Evolutionary conservation across 805 yeast genomes (phyloP).

Genomic region (Candida khao-thaluensis): DNA sequence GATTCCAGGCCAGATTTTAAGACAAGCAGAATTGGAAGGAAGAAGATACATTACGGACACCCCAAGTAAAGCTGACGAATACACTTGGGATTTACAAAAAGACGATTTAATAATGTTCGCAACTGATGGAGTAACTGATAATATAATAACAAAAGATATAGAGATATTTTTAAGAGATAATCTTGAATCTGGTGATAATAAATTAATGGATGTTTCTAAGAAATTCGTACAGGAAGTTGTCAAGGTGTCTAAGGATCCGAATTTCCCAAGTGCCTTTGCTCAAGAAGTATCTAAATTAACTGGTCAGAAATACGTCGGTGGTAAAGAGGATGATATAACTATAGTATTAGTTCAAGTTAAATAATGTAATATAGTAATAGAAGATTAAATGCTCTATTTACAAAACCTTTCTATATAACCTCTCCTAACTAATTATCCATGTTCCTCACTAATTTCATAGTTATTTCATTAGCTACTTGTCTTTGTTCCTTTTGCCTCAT

Average conservation of each 20-base stretch:
- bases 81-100: constrained; percentile 60
- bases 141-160: constrained; percentile 70
- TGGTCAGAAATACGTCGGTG: constrained; percentile 76
- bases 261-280: constrained; percentile 82
- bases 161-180: constrained; percentile 63
- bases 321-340: constrained; percentile 94
- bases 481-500: constrained; percentile 50
- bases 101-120: constrained; percentile 82
- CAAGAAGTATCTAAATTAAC: constrained; percentile 67
- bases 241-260: constrained; percentile 65
- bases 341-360: constrained; percentile 68
- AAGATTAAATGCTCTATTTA: background rate
- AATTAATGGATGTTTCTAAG: constrained; percentile 48
- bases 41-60: constrained; percentile 66
- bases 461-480: constrained; percentile 52
- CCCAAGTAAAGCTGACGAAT: constrained; percentile 68
- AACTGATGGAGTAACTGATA: constrained; percentile 93
- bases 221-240: constrained; percentile 66
- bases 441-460: constrained; percentile 54
- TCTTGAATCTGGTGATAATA: constrained; percentile 29
- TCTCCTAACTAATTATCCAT: constrained; percentile 28
- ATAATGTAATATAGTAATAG: constrained; percentile 10
- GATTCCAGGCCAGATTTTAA: constrained; percentile 62
- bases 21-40: constrained; percentile 53
- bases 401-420: no score